Evolutionary conservation across 345 rosid species (phyloP).

Genomic region (Pistacia atlantica): DNA sequence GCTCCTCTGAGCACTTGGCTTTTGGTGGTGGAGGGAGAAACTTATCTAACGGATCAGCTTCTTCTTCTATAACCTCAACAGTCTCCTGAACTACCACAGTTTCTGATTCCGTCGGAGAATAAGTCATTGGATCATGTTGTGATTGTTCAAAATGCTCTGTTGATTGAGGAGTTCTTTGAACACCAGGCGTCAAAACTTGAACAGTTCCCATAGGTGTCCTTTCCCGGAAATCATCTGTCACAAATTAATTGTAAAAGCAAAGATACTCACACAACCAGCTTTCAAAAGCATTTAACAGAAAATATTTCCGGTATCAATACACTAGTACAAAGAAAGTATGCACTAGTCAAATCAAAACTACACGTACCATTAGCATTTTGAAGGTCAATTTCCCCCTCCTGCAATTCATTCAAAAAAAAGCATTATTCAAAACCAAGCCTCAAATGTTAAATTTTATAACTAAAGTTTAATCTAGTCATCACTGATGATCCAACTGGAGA

Average conservation of each 20-base stretch:
- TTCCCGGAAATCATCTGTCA: constrained; percentile 42
- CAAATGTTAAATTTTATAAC: too few relatives aligned
- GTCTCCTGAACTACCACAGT: constrained; percentile 40
- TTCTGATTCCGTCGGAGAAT: constrained; percentile 39
- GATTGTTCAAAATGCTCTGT: constrained; percentile 44
- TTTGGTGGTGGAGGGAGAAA: constrained; percentile 72
- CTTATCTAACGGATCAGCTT: constrained; percentile 60
- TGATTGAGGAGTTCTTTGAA: constrained; percentile 49
- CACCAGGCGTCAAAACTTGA: constrained; percentile 45
- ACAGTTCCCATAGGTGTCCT: constrained; percentile 31
- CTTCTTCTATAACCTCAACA: constrained; percentile 37
- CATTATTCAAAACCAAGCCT: background rate
- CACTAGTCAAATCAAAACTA: background rate
- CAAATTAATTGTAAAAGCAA: constrained; percentile 17
- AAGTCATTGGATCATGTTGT: constrained; percentile 35
- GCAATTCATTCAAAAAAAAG: constrained; percentile 20
- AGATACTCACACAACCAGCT: background rate
- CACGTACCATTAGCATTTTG: constrained; percentile 39
- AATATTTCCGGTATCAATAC: background rate
- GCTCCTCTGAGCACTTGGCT: constrained; percentile 73
- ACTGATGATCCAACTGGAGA: background rate
- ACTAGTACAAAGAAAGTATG: background rate
- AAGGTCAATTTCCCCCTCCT: constrained; percentile 54
- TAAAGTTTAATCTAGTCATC: background rate
- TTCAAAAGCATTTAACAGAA: background rate